Base-by-base conservation (phyloP, 768 basidiomycete species). In the Boletellus ananas region DNA sequence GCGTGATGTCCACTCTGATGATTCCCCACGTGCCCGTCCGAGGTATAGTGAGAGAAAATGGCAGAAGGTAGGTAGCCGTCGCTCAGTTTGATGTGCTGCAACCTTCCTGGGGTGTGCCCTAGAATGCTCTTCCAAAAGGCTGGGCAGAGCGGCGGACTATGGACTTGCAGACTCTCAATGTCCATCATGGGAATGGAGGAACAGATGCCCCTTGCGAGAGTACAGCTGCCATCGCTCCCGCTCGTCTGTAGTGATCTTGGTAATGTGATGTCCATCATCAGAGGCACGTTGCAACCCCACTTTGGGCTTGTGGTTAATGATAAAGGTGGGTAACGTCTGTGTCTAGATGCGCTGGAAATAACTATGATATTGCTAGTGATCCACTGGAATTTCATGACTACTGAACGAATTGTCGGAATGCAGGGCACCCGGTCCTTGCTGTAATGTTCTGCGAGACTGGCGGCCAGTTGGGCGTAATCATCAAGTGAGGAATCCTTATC, bases 101-200 rank as follows among this genome's bases (percentile, higher is more conserved):
- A 2, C 23, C 23, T 23, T 14, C 33, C 39, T 11, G 4, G 47
- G 9, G 56, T 39, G 10, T 13, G 25, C 3, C 38, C 34, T 1
- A 58, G 35, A 1, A 11, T 33, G 1, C 33, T 17, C 9, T 16
- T 48, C 58, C 52, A 60, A 20, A 59, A 46, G 16, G 10, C 14
- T 4, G 12, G 16, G 0, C 36, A 17, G 31, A 34, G 5, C 3
- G 35, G 17, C 0, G 35, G 20, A 11, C 10, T 2, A 3, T 33
- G 0, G 27, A 38, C 6, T 6, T 38, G 37, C 10, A 54, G 25
- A 34, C 27, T 48, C 8, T 35, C 34, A 20, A 60, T 6, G 10
- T 49, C 13, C 2, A 34, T n/a, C n/a, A 45, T 20, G 11, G 54
- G 34, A 1, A 49, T 13, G 18, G 23, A 42, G 33, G 45, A 23